Evolutionary conservation across 2,329 filamentous ascomycete genomes (phyloP).

Genomic region (Nigrospora sphaerica): DNA sequence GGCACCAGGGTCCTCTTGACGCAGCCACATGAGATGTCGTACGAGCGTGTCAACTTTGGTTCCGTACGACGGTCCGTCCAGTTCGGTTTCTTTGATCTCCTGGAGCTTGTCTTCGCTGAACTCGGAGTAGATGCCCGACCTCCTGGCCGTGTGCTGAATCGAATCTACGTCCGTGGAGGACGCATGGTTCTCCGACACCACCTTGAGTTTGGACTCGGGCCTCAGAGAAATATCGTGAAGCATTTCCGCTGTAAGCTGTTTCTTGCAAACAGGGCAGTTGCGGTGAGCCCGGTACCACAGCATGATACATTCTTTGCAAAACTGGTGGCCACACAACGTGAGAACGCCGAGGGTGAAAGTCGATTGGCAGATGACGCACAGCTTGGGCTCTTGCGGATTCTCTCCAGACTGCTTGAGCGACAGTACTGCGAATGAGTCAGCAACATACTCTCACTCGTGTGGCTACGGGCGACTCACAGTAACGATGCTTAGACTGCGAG

Average conservation of each 20-base stretch:
- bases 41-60: slow-evolving; percentile 84
- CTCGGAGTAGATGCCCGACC: slow-evolving; percentile 63
- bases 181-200: slow-evolving; percentile 49
- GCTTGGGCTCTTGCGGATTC: slow-evolving; percentile 55
- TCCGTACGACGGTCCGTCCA: slow-evolving; percentile 68
- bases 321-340: slow-evolving; percentile 86
- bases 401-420: slow-evolving; percentile 51
- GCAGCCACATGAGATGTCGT: slow-evolving; percentile 79
- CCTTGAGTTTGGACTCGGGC: slow-evolving; percentile 57
- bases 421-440: slow-evolving; percentile 31
- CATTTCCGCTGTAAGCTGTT: slow-evolving; percentile 54
- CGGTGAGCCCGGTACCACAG: slow-evolving; percentile 69
- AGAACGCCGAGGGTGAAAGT: slow-evolving; percentile 71
- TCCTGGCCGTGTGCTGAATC: slow-evolving; percentile 16
- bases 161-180: not conserved
- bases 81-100: slow-evolving; percentile 75
- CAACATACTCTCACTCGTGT: slow-evolving; percentile 5
- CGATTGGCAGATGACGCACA: slow-evolving; percentile 82
- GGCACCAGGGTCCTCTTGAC: slow-evolving; percentile 74
- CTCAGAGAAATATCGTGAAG: slow-evolving; percentile 83
- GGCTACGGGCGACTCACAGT: slow-evolving; percentile 38
- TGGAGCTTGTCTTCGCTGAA: slow-evolving; percentile 65
- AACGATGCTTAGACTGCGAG: slow-evolving; percentile 68
- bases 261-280: slow-evolving; percentile 83
- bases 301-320: slow-evolving; percentile 80